Evolutionary conservation across 768 basidiomycete species (phyloP), one percentile per base, ranked within the genome.

Genomic region (Mycena albidolilacea): DNA sequence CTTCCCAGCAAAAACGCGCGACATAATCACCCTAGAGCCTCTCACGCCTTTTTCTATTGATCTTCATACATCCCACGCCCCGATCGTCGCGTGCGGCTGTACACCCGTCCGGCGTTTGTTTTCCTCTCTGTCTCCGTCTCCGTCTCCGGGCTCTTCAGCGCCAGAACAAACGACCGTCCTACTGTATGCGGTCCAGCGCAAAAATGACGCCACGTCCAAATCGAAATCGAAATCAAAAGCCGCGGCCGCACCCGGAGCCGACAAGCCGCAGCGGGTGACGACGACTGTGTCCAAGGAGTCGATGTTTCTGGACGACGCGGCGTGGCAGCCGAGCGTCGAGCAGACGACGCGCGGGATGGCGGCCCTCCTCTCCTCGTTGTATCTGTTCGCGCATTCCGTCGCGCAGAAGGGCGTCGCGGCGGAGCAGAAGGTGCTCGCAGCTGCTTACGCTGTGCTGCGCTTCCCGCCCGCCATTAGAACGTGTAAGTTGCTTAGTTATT

Each of bases 321-420:
- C 78, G 15, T 81, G 80, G 80, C 76, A 79, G 30, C 78, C 81
- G 2, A 67, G 64, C 54, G 70, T 76, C 15, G 37, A 23, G 23
- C 81, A 82, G 58, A 80, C 77, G 38, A 30, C 46, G 12, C 79
- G 81, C 35, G 81, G 81, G 19, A 80, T 82, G 68, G 80, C 81
- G 1, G 78, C 78, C 5, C 73, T 82, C 14, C 73, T 82, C 1
- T 81, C 81, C 7, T 80, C 79, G 1, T 72, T 82, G 10, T 78
- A 78, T 64, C 60, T 79, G 6, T 73, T 82, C 44, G 74, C 77
- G 8, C 73, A 80, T 44, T 72, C 71, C 5, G 72, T 78, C 14
- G 61, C 75, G n/a, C 60, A 68, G 21, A 77, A 77, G 59, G 78
- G 77, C 2, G 48, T 50, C 9, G 50, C 58, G 15, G 72, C 67